Evolutionary conservation across 1,284 basidiomycete species (phyloP), one percentile per base, ranked within the genome.

Genomic region (Naganishia liquefaciens): DNA sequence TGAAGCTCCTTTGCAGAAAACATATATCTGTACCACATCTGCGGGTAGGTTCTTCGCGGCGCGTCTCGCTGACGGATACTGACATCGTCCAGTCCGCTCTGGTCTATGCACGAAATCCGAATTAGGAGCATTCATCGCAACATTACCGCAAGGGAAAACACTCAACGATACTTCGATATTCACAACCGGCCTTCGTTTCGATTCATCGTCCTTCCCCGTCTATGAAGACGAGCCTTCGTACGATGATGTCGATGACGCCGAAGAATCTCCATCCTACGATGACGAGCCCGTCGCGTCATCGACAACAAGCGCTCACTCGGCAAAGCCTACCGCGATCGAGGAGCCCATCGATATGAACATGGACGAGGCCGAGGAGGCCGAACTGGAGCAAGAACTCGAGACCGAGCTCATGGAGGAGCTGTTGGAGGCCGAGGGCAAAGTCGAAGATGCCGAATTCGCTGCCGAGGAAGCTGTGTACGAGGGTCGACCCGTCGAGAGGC

Each of bases 61-160:
- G 54, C n/a, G 3, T 51, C 28, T 28, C 40, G 6, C 25, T n/a
- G n/a, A 37, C 33, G 15, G 9, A 19, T 17, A 39, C 63, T 67
- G 51, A 58, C 17, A 17, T 28, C 21, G 3, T 30, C 87, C 89
- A 30, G 84, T 91, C 46, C 80, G 82, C 40, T 82, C 83, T 3
- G 87, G 87, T 0, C 84, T 89, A 66, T 97, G 93, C 73, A 80
- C 81, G n/a, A 74, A 77, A 40, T 81, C 82, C 10, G 78, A 91
- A 69, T 84, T 94, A 21, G 94, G 93, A 23, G 83, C 81, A 64
- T 97, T 97, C 81, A 94, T 97, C 71, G 81, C 93, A 62, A 82
- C 86, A 73, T 80, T 88, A 17, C 87, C 90, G 1, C 63, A 68
- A 33, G 86, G 82, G 46, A 85, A 82, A 68, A 77, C 82, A 42